A percentile compares a stretch with the other conserved stretches of the same genome.
These are phyloP conservation scores for Fulvia fulva DNA, from an alignment of 2,329 filamentous ascomycete species.

Conservation along the genomic window DNA sequence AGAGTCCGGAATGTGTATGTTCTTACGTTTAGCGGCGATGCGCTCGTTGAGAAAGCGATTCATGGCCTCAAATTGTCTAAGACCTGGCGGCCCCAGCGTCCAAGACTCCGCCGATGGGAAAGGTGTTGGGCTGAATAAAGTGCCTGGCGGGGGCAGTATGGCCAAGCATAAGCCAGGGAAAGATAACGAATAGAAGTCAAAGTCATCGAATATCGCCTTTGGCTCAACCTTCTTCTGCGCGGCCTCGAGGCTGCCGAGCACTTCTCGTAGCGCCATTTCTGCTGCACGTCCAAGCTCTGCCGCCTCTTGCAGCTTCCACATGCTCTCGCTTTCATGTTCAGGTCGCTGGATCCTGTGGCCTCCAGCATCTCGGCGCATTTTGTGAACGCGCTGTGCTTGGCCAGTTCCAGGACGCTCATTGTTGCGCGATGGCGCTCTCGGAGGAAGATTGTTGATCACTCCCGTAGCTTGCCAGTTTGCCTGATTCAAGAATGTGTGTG, in stretches of 20 bases:
- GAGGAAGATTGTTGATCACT: conserved; percentile 69
- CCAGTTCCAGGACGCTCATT: conserved; percentile 24
- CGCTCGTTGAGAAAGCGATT: conserved; percentile 26
- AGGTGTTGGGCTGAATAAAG: conserved; percentile 75
- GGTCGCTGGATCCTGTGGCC: conserved; percentile 27
- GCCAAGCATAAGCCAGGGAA: conserved; percentile 82
- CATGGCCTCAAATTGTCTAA: conserved; percentile 70
- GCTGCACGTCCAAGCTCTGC: conserved; percentile 76
- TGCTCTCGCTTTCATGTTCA: conserved; percentile 61
- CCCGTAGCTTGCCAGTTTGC: conserved; percentile 73
- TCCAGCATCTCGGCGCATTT: conserved; percentile 28
- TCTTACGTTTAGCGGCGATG: conserved; percentile 33
- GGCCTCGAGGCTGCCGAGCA: conserved; percentile 75
- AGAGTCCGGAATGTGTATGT: conserved; percentile 44
- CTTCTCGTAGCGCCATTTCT: conserved; percentile 78
- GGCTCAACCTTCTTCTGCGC: conserved; percentile 60
- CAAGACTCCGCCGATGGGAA: conserved; percentile 75
- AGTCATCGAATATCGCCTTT: conserved; percentile 57
- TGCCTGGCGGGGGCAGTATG: conserved; percentile 74
- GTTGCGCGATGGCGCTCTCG: conserved; percentile 24
- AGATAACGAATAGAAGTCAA: conserved; percentile 78
- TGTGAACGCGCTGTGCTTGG: conserved; percentile 27
- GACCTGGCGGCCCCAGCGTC: conserved; percentile 71
- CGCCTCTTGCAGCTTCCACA: conserved; percentile 51
- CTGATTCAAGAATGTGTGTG: conserved; percentile 49